Percentiles rank a stretch among this genome's conserved stretches.
Conservation (phyloP, 768 basidiomycete genomes). For the Lenzites betulinus region DNA sequence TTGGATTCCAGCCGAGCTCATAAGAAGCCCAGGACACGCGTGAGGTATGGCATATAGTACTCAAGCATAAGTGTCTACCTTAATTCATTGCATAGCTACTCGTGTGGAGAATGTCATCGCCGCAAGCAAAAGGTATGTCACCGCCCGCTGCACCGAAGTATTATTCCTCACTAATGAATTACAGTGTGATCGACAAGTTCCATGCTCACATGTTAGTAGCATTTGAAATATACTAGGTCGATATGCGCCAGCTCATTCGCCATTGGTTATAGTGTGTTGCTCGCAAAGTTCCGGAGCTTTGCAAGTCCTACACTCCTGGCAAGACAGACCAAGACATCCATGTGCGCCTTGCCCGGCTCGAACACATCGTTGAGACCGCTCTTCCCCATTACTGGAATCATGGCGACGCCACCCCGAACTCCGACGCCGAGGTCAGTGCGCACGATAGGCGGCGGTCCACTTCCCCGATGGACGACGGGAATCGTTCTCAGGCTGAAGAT, state of each 20-base stretch:
- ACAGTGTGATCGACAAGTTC: constrained; percentile 84
- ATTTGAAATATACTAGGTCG: background rate
- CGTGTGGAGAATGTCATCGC: constrained; percentile 86
- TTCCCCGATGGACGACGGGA: constrained; percentile 65
- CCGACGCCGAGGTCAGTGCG: constrained; percentile 7
- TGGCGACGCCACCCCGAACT: constrained; percentile 34
- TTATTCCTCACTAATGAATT: constrained; percentile 21
- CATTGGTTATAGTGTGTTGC: constrained; percentile 61
- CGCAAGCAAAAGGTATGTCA: constrained; percentile 77
- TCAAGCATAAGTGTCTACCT: background rate
- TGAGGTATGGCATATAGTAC: constrained; percentile 52
- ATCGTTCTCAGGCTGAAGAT: constrained; percentile 72
- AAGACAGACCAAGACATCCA: constrained; percentile 83
- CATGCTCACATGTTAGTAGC: constrained; percentile 73
- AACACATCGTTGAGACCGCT: constrained; percentile 79
- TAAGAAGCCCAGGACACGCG: constrained; percentile 73
- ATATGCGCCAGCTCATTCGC: constrained; percentile 20
- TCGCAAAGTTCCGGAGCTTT: constrained; percentile 84
- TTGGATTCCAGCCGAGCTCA: constrained; percentile 40
- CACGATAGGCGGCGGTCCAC: constrained; percentile 45
- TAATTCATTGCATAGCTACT: constrained; percentile 53
- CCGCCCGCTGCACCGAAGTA: too few relatives aligned
- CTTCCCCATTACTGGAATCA: constrained; percentile 70
- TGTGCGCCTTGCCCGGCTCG: constrained; percentile 71
- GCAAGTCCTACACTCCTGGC: constrained; percentile 87